A percentile compares a stretch with the other conserved stretches of the same genome.
These are phyloP conservation scores for Linum lewisii DNA, from an alignment of 345 rosid species.

Conservation along the genomic window DNA sequence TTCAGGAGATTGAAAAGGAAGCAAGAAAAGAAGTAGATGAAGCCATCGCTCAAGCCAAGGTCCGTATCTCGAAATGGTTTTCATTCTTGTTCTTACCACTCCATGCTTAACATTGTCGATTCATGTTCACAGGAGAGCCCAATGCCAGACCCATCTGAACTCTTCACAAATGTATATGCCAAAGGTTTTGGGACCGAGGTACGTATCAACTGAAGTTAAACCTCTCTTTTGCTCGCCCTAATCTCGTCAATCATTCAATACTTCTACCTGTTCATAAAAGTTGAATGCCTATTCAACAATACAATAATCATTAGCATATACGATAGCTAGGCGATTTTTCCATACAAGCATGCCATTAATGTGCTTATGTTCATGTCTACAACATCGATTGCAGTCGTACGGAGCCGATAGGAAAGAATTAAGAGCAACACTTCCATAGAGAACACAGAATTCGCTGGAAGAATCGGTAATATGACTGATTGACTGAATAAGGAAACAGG, in stretches of 20 bases:
- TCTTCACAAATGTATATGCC: slow-evolving; percentile 64
- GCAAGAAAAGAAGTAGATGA: slow-evolving; percentile 81
- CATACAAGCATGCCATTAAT: too few relatives aligned
- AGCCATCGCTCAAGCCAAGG: slow-evolving; percentile 97
- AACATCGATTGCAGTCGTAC: slow-evolving; percentile 36
- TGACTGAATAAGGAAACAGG: not conserved
- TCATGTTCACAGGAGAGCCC: slow-evolving; percentile 66
- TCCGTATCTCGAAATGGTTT: slow-evolving; percentile 13
- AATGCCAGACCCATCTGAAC: slow-evolving; percentile 86
- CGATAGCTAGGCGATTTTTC: too few relatives aligned
- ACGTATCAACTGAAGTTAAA: too few relatives aligned
- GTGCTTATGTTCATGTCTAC: slow-evolving; percentile 2
- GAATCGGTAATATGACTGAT: too few relatives aligned
- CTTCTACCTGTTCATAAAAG: too few relatives aligned
- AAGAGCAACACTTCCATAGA: slow-evolving; percentile 56
- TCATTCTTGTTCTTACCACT: not conserved
- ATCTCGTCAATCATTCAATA: too few relatives aligned
- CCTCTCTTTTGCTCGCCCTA: too few relatives aligned
- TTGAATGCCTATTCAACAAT: too few relatives aligned
- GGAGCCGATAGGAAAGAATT: slow-evolving; percentile 93
- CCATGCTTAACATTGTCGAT: slow-evolving; percentile 1
- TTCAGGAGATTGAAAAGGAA: slow-evolving; percentile 90
- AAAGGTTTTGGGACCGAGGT: slow-evolving; percentile 84
- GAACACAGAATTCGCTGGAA: not conserved
- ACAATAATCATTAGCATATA: too few relatives aligned